A percentile compares a stretch with the other conserved stretches of the same genome.
Evolutionary conservation across 495 filamentous ascomycete genomes (phyloP).

Genomic region (Podospora pseudocomata): DNA sequence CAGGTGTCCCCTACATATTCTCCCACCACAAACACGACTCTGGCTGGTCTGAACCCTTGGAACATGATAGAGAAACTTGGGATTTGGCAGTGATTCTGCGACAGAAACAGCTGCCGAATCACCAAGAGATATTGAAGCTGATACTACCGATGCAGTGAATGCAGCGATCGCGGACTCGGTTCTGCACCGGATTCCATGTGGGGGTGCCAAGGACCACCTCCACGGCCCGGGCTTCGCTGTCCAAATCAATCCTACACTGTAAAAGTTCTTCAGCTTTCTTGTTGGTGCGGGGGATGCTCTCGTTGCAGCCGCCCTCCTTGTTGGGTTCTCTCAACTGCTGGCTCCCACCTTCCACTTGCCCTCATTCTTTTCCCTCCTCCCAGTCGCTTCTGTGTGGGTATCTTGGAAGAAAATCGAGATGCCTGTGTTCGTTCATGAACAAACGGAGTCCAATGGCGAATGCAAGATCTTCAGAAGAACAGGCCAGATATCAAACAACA

Average conservation of each 20-base stretch:
- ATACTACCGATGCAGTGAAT: background rate
- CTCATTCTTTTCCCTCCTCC: background rate
- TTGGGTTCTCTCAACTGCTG: background rate
- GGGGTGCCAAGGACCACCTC: conserved; percentile 6
- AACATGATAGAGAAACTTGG: background rate
- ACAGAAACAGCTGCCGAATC: background rate
- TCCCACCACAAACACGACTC: background rate
- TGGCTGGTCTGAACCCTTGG: background rate
- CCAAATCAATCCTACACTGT: background rate
- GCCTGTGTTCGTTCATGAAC: background rate
- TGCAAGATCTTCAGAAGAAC: background rate
- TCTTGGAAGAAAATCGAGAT: background rate
- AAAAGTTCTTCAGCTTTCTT: background rate
- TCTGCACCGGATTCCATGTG: conserved; percentile 3
- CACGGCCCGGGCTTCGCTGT: background rate
- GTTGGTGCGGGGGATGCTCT: background rate
- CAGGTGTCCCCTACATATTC: background rate
- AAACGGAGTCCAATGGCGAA: background rate
- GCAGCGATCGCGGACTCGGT: conserved; percentile 2
- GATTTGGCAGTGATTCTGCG: background rate
- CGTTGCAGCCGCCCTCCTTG: background rate
- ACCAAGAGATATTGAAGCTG: background rate
- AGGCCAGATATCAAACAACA: background rate
- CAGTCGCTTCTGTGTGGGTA: background rate
- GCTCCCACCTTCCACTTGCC: background rate